Evolutionary conservation across 495 filamentous ascomycete genomes (phyloP), one percentile per base, ranked within the genome.

Genomic region (Amniculicola lignicola): DNA sequence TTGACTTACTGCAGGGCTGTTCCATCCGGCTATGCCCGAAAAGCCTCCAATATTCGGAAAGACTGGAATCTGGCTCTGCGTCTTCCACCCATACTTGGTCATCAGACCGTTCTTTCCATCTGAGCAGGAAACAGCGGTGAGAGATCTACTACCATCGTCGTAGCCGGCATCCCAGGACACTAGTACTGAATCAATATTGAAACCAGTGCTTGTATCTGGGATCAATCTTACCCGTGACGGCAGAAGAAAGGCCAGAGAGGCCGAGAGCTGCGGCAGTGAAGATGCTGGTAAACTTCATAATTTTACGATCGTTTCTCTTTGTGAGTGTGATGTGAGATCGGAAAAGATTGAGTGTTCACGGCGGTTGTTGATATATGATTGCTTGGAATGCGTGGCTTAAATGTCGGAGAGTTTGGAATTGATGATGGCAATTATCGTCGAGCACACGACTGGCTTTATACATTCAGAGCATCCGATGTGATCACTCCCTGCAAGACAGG

Each of bases 161-260:
- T 83, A 85, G 64, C 73, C 77, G n/a, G 65, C 67, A 64, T 83
- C 80, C 65, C 79, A 85, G 21, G 76, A 75, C 54, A 81, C 81
- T 72, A 56, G n/a, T n/a, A n/a, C n/a, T 53, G 39, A 54, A 27
- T 18, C 10, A 15, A 28, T 42, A 22, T 19, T 42, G 5, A 19
- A 43, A 22, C 41, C 18, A 35, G 31, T 9, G 3, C 28, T 15
- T 18, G 43, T 29, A n/a, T 10, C 14, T 22, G 15, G 24, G 18
- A 29, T 47, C 15, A 25, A 44, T 1, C 49, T 15, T 40, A 63
- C 55, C 60, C 7, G 54, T 67, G 15, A 69, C 68, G 22, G 76
- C 74, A 40, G 69, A 56, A 46, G 68, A 52, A 47, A 76, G 53
- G 31, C 74, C 56, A 56, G 70, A 59, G 55, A 75, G 43, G 54